Percentiles rank a stretch among this genome's conserved stretches.
Conservation (phyloP, 2,329 filamentous ascomycete genomes). For the Sarocladium oryzae region DNA sequence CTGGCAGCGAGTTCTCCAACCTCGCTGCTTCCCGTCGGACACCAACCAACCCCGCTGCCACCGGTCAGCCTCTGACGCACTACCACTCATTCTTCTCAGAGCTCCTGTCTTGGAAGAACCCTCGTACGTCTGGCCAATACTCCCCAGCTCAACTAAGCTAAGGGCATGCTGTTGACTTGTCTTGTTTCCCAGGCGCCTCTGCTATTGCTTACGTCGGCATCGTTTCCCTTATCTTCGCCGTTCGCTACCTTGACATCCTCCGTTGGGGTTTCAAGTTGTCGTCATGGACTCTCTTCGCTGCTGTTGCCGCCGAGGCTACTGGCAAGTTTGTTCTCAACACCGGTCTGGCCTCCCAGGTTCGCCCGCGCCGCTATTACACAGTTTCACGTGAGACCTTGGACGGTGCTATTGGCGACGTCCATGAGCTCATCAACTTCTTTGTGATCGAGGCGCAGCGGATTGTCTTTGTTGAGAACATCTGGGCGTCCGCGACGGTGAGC, state of each 20-base stretch:
- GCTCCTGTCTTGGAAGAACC: constrained; percentile 63
- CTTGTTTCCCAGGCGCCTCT: constrained; percentile 45
- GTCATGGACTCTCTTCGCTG: constrained; percentile 55
- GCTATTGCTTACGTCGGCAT: constrained; percentile 56
- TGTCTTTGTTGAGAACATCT: constrained; percentile 61
- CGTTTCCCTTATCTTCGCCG: constrained; percentile 53
- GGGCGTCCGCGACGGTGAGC: constrained; percentile 53
- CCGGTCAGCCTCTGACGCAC: constrained; percentile 58
- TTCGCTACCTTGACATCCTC: constrained; percentile 59
- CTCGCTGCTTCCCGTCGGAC: constrained; percentile 51
- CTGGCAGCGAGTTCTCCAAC: constrained; percentile 49
- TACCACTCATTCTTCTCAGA: constrained; percentile 67
- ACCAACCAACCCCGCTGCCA: constrained; percentile 46
- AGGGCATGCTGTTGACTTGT: constrained; percentile 14
- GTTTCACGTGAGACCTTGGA: constrained; percentile 58
- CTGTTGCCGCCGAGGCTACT: constrained; percentile 52
- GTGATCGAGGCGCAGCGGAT: constrained; percentile 64
- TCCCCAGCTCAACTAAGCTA: background rate
- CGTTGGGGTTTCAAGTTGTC: constrained; percentile 61
- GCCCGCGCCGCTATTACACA: constrained; percentile 62
- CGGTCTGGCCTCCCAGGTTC: constrained; percentile 58
- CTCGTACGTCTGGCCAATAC: constrained; percentile 40
- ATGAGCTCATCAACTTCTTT: constrained; percentile 67
- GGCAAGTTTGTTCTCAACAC: constrained; percentile 56
- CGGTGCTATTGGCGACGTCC: constrained; percentile 53